Evolutionary conservation across 108 stramenopile species (phyloP).

Genomic region (Cyclotella cryptica): DNA sequence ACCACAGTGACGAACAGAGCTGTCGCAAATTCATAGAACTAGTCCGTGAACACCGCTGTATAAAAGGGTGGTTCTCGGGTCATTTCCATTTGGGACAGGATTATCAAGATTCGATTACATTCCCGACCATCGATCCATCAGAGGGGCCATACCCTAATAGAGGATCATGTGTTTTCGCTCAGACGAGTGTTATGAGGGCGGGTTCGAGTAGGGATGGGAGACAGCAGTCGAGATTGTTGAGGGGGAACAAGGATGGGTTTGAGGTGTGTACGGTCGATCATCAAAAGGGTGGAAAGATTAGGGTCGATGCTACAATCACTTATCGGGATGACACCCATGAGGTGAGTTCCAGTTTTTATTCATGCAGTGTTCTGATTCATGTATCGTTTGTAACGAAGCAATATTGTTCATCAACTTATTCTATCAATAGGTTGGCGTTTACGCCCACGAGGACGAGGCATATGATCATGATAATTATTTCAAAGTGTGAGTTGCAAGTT

Average conservation of each 20-base stretch:
- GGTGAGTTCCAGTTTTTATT: slow-evolving; percentile 11
- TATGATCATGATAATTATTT: slow-evolving; percentile 83
- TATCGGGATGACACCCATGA: slow-evolving; percentile 58
- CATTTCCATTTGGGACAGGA: slow-evolving; percentile 95
- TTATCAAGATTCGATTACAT: slow-evolving; percentile 59
- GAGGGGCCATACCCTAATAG: slow-evolving; percentile 76
- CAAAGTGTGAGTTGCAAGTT: slow-evolving; percentile 53
- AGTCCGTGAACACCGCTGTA: slow-evolving; percentile 76
- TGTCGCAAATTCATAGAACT: slow-evolving; percentile 80
- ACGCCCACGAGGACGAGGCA: slow-evolving; percentile 78
- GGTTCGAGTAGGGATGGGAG: slow-evolving; percentile 82
- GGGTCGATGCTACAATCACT: slow-evolving; percentile 80
- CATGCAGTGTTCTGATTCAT: neutral
- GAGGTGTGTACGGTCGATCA: slow-evolving; percentile 93
- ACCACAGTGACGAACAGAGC: slow-evolving; percentile 64
- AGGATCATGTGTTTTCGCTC: slow-evolving; percentile 80
- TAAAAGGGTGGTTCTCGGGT: slow-evolving; percentile 95
- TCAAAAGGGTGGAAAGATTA: slow-evolving; percentile 70
- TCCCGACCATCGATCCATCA: slow-evolving; percentile 62
- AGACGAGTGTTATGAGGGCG: slow-evolving; percentile 87
- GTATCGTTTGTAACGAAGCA: neutral
- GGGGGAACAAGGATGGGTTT: slow-evolving; percentile 79
- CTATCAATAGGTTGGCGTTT: slow-evolving; percentile 37
- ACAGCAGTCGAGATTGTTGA: slow-evolving; percentile 84
- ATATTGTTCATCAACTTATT: neutral